Percentiles rank a stretch among this genome's conserved stretches.
These are phyloP conservation scores for Nakazawaea wickerhamii DNA, from an alignment of 805 yeast species.

Conservation along the genomic window DNA sequence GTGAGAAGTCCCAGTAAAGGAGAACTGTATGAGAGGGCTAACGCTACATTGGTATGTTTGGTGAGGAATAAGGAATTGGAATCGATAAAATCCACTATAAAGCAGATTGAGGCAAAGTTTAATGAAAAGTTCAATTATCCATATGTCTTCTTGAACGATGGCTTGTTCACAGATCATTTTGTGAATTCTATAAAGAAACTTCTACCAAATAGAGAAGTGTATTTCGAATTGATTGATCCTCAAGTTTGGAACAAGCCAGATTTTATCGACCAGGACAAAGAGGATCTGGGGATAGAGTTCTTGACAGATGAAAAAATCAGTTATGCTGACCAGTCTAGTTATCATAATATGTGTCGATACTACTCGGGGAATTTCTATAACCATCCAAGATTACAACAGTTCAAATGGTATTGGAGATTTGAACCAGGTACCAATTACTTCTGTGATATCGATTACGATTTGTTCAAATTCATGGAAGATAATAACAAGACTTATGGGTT, in stretches of 20 bases:
- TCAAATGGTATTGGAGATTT: conserved; percentile 73
- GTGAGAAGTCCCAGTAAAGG: conserved; percentile 21
- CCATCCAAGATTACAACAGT: conserved; percentile 55
- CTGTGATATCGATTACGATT: conserved; percentile 69
- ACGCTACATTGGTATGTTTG: conserved; percentile 61
- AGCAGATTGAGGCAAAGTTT: conserved; percentile 52
- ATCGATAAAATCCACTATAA: conserved; percentile 42
- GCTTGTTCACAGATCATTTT: conserved; percentile 73
- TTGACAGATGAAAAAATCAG: conserved; percentile 40
- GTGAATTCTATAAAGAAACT: conserved; percentile 37
- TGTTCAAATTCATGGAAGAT: conserved; percentile 65
- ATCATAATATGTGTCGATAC: conserved; percentile 84
- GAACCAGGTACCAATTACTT: conserved; percentile 70
- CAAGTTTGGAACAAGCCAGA: conserved; percentile 45
- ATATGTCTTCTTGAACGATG: conserved; percentile 90
- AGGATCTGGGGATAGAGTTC: conserved; percentile 30
- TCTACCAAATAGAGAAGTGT: conserved; percentile 22
- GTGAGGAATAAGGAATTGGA: conserved; percentile 54
- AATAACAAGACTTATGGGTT: conserved; percentile 72
- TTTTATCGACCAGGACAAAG: conserved; percentile 31
- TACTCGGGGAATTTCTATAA: conserved; percentile 62
- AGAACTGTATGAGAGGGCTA: conserved; percentile 32
- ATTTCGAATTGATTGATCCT: conserved; percentile 36
- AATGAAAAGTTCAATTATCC: conserved; percentile 79
- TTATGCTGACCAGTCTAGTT: conserved; percentile 56